Evolutionary conservation across 2,329 filamentous ascomycete species (phyloP).

Genomic region (Boeremia lycopersici): DNA sequence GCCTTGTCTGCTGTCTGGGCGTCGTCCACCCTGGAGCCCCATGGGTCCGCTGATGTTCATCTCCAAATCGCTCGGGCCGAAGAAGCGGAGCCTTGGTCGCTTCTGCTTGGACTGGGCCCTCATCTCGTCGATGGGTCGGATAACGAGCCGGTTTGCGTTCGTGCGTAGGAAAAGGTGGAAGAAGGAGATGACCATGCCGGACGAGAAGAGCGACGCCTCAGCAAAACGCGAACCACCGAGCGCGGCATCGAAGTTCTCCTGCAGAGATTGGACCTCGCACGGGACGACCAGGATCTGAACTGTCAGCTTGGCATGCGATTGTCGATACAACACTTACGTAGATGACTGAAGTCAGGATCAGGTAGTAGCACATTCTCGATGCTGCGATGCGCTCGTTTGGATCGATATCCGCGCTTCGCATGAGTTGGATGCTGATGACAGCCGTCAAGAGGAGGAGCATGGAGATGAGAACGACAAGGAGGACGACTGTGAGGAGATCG

Average conservation of each 20-base stretch:
- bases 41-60: conserved; percentile 50
- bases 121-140: conserved; percentile 56
- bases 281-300: conserved; percentile 64
- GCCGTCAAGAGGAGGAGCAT: conserved; percentile 59
- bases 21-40: conserved; percentile 39
- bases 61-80: conserved; percentile 51
- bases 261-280: conserved; percentile 64
- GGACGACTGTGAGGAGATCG: conserved; percentile 61
- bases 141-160: conserved; percentile 63
- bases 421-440: conserved; percentile 64
- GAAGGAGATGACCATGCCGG: conserved; percentile 68
- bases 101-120: conserved; percentile 48
- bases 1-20: conserved; percentile 43
- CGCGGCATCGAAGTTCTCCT: conserved; percentile 49
- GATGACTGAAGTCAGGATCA: conserved; percentile 62
- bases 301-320: conserved; percentile 9
- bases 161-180: conserved; percentile 72
- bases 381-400: conserved; percentile 66
- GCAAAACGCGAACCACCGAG: conserved; percentile 66
- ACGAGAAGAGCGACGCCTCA: conserved; percentile 69
- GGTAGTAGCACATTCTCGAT: conserved; percentile 73
- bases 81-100: conserved; percentile 57
- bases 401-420: conserved; percentile 61
- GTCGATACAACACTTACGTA: conserved; percentile 54
- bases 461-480: conserved; percentile 59